A percentile compares a stretch with the other conserved stretches of the same genome.
These are phyloP conservation scores for Mayamaea pseudoterrestris DNA, from an alignment of 108 stramenopile species.

Conservation along the genomic window DNA sequence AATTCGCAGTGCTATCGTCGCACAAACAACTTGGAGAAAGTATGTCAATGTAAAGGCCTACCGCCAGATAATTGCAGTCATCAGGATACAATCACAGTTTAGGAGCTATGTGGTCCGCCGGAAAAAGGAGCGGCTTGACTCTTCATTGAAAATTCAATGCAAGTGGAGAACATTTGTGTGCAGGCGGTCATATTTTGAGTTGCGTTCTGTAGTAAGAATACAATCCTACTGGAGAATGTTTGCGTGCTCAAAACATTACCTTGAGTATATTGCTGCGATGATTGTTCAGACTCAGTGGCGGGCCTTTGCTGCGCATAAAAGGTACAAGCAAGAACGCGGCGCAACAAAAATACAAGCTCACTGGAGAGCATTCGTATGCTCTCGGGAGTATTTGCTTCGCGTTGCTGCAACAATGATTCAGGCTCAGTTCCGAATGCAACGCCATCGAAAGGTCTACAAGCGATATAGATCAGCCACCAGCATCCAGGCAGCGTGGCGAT, in stretches of 20 bases:
- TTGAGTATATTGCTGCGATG: neutral
- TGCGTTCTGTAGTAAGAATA: too few species aligned
- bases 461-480: slow-evolving; percentile 24
- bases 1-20: too few species aligned
- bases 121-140: too few species aligned
- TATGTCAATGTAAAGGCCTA: neutral
- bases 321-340: too few species aligned
- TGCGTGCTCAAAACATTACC: neutral
- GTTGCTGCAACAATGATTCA: slow-evolving; percentile 9
- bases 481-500: slow-evolving; percentile 25
- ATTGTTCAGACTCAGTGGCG: neutral
- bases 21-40: slow-evolving; percentile 2
- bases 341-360: neutral
- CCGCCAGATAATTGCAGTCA: neutral
- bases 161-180: too few species aligned
- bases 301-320: too few species aligned
- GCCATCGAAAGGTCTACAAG: slow-evolving; percentile 7
- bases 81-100: neutral
- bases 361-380: neutral
- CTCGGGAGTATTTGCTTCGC: neutral
- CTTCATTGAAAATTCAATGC: too few species aligned
- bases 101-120: neutral
- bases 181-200: too few species aligned
- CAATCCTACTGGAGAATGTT: too few species aligned
- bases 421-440: slow-evolving; percentile 15